Base-by-base conservation (phyloP, 1,284 basidiomycete genomes). In the Gomphus bonarii region DNA sequence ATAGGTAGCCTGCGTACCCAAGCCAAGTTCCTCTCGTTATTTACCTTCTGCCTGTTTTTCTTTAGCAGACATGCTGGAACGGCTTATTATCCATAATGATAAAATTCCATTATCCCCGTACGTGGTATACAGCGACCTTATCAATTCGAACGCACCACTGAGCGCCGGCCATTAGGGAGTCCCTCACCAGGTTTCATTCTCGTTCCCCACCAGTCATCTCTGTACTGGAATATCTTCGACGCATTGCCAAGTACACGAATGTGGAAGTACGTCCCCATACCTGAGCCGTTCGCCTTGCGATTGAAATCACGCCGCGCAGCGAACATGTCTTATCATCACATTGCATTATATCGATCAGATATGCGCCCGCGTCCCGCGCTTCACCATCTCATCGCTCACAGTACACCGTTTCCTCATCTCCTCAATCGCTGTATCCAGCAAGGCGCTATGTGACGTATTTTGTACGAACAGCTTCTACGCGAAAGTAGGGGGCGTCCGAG, bases 261-360 rank as follows among this genome's bases (percentile, higher is more conserved):
- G 84, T 93, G 68, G 94, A 97, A 79, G 92, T 93, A 57, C 60
- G 75, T 63, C 42, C 11, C 30, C 46, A 61, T 50, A 8, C 25
- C 36, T 42, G 50, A 36, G 28, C 22, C 50, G 16, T 57, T 18
- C 42, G 35, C 42, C 42, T 35, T 20, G 40, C 54, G 11, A 57
- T 53, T 50, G 33, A 50, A n/a, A n/a, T n/a, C n/a, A n/a, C 49
- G n/a, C 30, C 44, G 44, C 40, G 6, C 70, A 95, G 90, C 89
- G 88, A 75, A 83, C 88, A 59, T 93, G 90, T 62, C 82, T 97
- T 38, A 73, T 97, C 62, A 88, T 95, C 67, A 86, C 88, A 40
- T 79, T 97, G 59, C 86, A 91, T 70, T 97, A 97, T 73, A 94
- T 97, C 73, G 94, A 97, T 74, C 87, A 91, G 71, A 91, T 95